These are phyloP conservation scores for Chrysoporthe puriensis DNA, from an alignment of 2,329 filamentous ascomycete genomes.

Conservation along the genomic window DNA sequence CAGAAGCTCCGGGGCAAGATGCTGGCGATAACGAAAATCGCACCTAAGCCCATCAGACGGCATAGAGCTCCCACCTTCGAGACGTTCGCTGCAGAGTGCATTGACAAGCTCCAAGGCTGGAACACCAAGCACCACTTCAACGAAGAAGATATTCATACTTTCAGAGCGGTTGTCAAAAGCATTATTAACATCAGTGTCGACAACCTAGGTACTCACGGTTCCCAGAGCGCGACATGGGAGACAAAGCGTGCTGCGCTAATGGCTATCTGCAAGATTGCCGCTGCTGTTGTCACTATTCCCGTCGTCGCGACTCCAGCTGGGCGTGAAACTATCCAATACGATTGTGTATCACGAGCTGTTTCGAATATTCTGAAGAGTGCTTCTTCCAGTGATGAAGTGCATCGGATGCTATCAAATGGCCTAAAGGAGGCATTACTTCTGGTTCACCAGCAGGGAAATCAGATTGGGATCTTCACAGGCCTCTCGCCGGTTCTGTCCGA, in stretches of 20 bases:
- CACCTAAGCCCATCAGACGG: neutral
- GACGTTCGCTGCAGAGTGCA: neutral
- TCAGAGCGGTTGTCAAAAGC: neutral
- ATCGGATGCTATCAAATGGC: neutral
- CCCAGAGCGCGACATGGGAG: neutral
- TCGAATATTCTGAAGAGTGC: neutral
- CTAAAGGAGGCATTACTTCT: neutral
- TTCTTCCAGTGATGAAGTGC: neutral
- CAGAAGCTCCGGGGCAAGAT: neutral
- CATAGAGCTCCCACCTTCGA: neutral
- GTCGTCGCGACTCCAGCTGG: neutral
- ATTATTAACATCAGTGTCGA: neutral
- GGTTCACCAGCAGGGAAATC: neutral
- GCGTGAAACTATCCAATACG: neutral
- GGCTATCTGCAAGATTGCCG: neutral
- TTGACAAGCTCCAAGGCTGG: neutral
- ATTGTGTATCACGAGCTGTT: neutral
- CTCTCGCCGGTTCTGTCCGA: neutral
- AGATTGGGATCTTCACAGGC: neutral
- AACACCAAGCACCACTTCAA: neutral
- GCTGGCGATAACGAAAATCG: neutral
- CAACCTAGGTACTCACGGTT: neutral
- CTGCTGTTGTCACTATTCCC: neutral
- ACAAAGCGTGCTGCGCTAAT: neutral
- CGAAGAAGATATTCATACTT: neutral